phyloP scores from a whole-genome alignment of 179 eudicot species.

The Monotropa hypopitys region DNA sequence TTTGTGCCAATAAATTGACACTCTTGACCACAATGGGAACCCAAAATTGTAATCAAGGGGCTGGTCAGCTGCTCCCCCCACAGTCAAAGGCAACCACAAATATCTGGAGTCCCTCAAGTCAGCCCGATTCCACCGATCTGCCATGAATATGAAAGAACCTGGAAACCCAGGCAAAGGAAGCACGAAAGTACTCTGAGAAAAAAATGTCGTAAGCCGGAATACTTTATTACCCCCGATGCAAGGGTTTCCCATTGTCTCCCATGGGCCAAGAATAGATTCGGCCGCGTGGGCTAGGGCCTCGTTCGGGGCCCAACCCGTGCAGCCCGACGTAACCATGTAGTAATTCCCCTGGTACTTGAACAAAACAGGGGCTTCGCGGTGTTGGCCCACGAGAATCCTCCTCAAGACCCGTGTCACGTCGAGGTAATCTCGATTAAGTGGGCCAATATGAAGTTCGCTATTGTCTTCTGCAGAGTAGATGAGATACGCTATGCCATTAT shows the following conservation, averaged over 20 bases:
- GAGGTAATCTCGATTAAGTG: slow-evolving; percentile 63
- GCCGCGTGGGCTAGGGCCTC: slow-evolving; percentile 86
- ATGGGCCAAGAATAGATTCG: slow-evolving; percentile 65
- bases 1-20: slow-evolving; percentile 84
- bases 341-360: slow-evolving; percentile 74
- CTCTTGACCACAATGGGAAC: slow-evolving; percentile 85
- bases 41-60: slow-evolving; percentile 75
- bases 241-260: slow-evolving; percentile 90
- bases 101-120: slow-evolving; percentile 88
- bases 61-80: slow-evolving; percentile 64
- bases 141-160: slow-evolving; percentile 68
- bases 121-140: slow-evolving; percentile 91
- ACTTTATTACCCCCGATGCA: slow-evolving; percentile 70
- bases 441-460: slow-evolving; percentile 85
- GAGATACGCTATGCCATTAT: slow-evolving; percentile 63
- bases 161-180: slow-evolving; percentile 61
- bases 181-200: slow-evolving; percentile 81
- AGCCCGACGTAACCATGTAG: slow-evolving; percentile 94
- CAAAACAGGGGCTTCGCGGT: slow-evolving; percentile 81
- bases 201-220: slow-evolving; percentile 61
- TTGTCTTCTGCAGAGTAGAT: slow-evolving; percentile 83
- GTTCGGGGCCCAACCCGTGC: slow-evolving; percentile 93
- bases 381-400: slow-evolving; percentile 63
- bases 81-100: slow-evolving; percentile 73
- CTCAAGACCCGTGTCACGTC: slow-evolving; percentile 44